Percentiles rank a stretch among this genome's conserved stretches.
These are phyloP conservation scores for Suhomyces bolitotheri DNA, from an alignment of 1,139 yeast genomes.

Conservation along the genomic window DNA sequence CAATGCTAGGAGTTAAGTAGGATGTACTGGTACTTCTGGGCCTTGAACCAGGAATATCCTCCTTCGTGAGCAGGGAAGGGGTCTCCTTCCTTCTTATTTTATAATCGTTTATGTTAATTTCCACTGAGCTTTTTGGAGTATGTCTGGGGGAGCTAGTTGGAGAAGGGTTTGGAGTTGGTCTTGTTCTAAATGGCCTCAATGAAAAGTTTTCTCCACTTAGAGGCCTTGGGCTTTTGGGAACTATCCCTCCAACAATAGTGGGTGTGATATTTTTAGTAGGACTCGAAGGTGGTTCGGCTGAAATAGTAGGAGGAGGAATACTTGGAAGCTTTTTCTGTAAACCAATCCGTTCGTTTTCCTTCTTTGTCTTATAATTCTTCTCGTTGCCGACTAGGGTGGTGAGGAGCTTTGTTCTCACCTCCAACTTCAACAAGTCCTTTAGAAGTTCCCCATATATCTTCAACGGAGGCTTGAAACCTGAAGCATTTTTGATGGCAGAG, in stretches of 20 bases:
- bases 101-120: slow-evolving; percentile 10
- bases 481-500: slow-evolving; percentile 34
- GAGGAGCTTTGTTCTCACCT: slow-evolving; percentile 28
- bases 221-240: slow-evolving; percentile 25
- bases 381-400: slow-evolving; percentile 33
- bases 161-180: slow-evolving; percentile 43
- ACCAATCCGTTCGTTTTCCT: slow-evolving; percentile 31
- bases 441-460: slow-evolving; percentile 29
- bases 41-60: slow-evolving; percentile 8
- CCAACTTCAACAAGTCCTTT: slow-evolving; percentile 29
- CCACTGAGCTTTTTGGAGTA: slow-evolving; percentile 23
- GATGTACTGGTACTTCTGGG: slow-evolving; percentile 28
- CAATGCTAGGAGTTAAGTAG: slow-evolving; percentile 31
- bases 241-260: slow-evolving; percentile 10
- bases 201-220: slow-evolving; percentile 34
- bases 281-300: slow-evolving; percentile 10
- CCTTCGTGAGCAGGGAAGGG: slow-evolving; percentile 6
- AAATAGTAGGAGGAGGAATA: slow-evolving; percentile 17
- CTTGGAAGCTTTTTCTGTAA: slow-evolving; percentile 26
- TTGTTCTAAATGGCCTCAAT: slow-evolving; percentile 46
- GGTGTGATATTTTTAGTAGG: slow-evolving; percentile 9
- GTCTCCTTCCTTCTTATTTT: slow-evolving; percentile 12
- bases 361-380: slow-evolving; percentile 28
- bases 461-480: slow-evolving; percentile 47
- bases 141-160: slow-evolving; percentile 42